Base-by-base conservation (phyloP, 352 stramenopile species). In the Phytopythium montanum region DNA sequence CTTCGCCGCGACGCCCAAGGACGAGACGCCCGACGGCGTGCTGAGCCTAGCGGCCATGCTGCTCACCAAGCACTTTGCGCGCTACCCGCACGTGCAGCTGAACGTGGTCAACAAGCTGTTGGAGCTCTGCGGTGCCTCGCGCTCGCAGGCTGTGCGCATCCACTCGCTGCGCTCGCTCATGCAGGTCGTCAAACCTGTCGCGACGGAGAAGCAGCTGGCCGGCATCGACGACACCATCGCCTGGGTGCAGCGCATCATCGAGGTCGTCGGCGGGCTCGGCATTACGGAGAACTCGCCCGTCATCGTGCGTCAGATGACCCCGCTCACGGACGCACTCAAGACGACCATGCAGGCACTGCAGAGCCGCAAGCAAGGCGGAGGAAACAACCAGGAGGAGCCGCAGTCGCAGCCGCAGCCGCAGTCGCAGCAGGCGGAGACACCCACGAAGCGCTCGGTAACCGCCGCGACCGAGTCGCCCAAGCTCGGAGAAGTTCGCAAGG, bases 21-120 rank as follows among this genome's bases (percentile, higher is more conserved):
- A 62, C 4, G 59, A 79, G 29, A 59, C 69, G 21, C 61, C 50
- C 33, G 80, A 88, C 61, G 48, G 72, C 0, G 83, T 86, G 64
- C 66, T 90, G 49, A 88, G 75, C 61, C 76, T 90, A 28, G 81
- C 81, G 44, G 81, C 80, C 23, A 81, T 90, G 62, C 60, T 93
- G 38, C 70, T 93, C 19, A 81, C 81, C 57, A 87, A 87, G 54
- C 81, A 94, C 55, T 94, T 92, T 54, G 73, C 76, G 65, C 80
- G 82, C 63, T 92, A 90, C 61, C 79, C 78, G 23, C 81, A 92
- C 66, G 80, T 92, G 41, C 76, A 91, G 52, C 44, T 83, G 55
- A 91, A 92, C 60, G 80, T 94, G 16, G 69, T 92, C 33, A 69
- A 85, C 56, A 74, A 81, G 44, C 50, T 91, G 55, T 65, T 92